Conservation (phyloP, 768 basidiomycete genomes). For the Harrya chromipes region DNA sequence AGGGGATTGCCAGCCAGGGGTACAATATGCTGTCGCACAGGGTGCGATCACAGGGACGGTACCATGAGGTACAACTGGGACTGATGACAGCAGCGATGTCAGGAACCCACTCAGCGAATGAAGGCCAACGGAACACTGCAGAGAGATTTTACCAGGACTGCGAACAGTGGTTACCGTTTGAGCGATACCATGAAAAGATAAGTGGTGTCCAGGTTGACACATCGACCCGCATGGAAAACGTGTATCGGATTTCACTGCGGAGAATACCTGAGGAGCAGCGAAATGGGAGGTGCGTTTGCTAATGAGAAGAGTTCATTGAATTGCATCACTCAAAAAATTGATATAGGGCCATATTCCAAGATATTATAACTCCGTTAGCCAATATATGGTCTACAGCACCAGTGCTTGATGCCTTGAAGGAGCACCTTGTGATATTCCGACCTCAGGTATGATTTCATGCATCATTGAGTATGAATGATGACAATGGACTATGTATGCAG, state of each 20-base stretch:
- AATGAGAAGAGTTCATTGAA: too few relatives aligned
- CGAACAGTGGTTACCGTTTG: not conserved
- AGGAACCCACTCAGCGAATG: not conserved
- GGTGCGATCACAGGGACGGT: not conserved
- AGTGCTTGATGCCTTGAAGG: not conserved
- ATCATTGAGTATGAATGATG: too few relatives aligned
- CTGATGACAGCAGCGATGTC: not conserved
- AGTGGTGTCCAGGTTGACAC: not conserved
- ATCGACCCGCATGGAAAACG: not conserved
- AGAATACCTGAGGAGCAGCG: not conserved
- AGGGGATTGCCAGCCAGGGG: not conserved
- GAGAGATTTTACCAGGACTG: not conserved
- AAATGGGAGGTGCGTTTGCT: not conserved
- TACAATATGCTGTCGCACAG: not conserved
- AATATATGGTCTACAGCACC: not conserved
- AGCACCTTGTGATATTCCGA: not conserved
- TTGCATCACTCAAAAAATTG: too few relatives aligned
- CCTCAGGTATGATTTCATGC: not conserved
- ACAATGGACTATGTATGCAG: not conserved
- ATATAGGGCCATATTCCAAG: not conserved
- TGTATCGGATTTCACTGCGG: not conserved
- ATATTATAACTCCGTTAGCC: not conserved
- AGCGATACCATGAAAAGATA: not conserved
- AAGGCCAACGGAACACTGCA: not conserved
- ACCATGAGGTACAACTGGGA: not conserved